Percentiles rank a stretch among this genome's conserved stretches.
Evolutionary conservation across 371 early-diverging fungal species (phyloP).

Genomic region (Parasitella parasitica): DNA sequence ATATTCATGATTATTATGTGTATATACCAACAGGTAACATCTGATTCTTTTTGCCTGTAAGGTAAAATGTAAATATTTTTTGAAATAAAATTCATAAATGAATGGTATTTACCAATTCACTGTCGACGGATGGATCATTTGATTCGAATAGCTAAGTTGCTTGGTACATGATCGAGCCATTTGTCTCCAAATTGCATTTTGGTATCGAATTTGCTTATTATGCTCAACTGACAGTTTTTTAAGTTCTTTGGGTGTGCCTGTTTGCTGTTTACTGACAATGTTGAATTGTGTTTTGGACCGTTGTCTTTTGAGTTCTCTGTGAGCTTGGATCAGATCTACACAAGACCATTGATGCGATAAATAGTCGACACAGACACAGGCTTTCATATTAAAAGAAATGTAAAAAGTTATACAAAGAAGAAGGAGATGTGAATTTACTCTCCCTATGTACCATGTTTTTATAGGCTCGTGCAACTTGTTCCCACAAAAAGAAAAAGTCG

Average conservation of each 20-base stretch:
- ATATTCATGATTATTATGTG: neutral
- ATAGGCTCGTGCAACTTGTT: neutral
- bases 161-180: constrained; percentile 38
- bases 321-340: constrained; percentile 31
- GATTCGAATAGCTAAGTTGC: constrained; percentile 22
- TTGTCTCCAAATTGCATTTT: constrained; percentile 46
- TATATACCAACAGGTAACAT: constrained; percentile 29
- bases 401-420: neutral
- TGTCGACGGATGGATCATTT: constrained; percentile 32
- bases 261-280: constrained; percentile 10
- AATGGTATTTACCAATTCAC: constrained; percentile 34
- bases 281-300: constrained; percentile 16
- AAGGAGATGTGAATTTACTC: neutral
- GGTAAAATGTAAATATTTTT: neutral
- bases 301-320: constrained; percentile 31
- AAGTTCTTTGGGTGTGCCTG: constrained; percentile 5
- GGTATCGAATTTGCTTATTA: constrained; percentile 27
- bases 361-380: constrained; percentile 41
- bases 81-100: neutral
- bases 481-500: constrained; percentile 7
- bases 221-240: constrained; percentile 25
- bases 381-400: constrained; percentile 23
- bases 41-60: constrained; percentile 40
- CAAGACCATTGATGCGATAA: constrained; percentile 43
- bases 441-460: neutral